Evolutionary conservation across 2,329 filamentous ascomycete genomes (phyloP).

Genomic region (Pseudogymnoascus sp.): DNA sequence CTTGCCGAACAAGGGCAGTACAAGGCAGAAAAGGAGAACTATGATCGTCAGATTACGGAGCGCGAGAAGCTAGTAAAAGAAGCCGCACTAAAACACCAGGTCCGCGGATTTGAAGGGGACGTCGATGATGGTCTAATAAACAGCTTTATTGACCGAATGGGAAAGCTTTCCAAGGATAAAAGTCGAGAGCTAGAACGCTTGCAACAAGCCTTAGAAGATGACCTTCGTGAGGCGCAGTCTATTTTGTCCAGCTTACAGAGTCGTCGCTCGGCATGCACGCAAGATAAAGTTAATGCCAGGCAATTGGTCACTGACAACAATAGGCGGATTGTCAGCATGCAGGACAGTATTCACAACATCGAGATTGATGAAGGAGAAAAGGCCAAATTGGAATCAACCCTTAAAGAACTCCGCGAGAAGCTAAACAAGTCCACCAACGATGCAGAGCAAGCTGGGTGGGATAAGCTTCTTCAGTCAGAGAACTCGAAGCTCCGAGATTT

Average conservation of each 20-base stretch:
- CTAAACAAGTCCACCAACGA: conserved; percentile 57
- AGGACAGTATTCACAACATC: conserved; percentile 64
- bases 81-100: conserved; percentile 66
- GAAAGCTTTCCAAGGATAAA: conserved; percentile 70
- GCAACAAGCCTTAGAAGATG: conserved; percentile 65
- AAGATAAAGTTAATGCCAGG: conserved; percentile 67
- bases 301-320: conserved; percentile 70
- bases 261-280: conserved; percentile 62
- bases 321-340: conserved; percentile 57
- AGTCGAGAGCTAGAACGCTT: conserved; percentile 68
- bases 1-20: conserved; percentile 66
- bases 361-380: conserved; percentile 80
- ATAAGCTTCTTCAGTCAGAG: conserved; percentile 60
- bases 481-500: conserved; percentile 60
- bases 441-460: conserved; percentile 58
- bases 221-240: conserved; percentile 65
- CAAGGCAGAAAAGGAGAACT: conserved; percentile 79
- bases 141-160: conserved; percentile 71
- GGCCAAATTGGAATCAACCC: conserved; percentile 66
- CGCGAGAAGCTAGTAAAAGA: conserved; percentile 71
- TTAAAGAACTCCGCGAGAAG: conserved; percentile 59
- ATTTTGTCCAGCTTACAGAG: conserved; percentile 68
- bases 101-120: conserved; percentile 78
- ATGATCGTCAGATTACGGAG: conserved; percentile 69
- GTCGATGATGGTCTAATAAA: conserved; percentile 66